Evolutionary conservation across 1,284 basidiomycete species (phyloP).

Genomic region (Cryptococcus deneoformans): DNA sequence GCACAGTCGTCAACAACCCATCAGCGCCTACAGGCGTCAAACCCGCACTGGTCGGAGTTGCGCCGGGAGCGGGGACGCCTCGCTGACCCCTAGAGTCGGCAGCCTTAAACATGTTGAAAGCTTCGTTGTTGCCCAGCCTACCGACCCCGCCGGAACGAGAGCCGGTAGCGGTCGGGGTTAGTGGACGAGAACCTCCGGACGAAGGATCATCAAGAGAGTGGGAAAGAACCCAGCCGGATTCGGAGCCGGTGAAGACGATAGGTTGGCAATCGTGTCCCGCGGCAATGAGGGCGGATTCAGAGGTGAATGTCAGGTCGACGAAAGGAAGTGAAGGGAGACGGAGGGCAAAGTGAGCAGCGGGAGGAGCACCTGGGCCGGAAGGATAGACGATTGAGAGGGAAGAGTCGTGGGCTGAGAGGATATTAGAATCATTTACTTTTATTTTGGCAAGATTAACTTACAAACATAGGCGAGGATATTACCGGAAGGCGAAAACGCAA

Average conservation of each 20-base stretch:
- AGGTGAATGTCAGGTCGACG: slow-evolving; percentile 78
- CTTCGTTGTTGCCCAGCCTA: slow-evolving; percentile 78
- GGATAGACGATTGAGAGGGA: slow-evolving; percentile 88
- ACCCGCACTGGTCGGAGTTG: slow-evolving; percentile 46
- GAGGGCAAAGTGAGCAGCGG: slow-evolving; percentile 63
- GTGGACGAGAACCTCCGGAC: slow-evolving; percentile 49
- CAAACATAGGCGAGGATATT: slow-evolving; percentile 89
- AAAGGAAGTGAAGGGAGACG: slow-evolving; percentile 73
- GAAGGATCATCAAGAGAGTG: slow-evolving; percentile 77
- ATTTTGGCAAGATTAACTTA: slow-evolving; percentile 50
- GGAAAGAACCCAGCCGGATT: slow-evolving; percentile 67
- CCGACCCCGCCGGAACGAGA: slow-evolving; percentile 57
- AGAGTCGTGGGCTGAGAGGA: slow-evolving; percentile 80
- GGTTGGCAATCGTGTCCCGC: slow-evolving; percentile 99
- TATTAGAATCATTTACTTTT: neutral
- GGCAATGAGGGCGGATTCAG: slow-evolving; percentile 76
- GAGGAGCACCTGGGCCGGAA: slow-evolving; percentile 55
- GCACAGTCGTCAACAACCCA: slow-evolving; percentile 77
- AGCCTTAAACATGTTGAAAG: slow-evolving; percentile 92
- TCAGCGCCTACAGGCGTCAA: slow-evolving; percentile 38
- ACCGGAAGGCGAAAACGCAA: slow-evolving; percentile 93
- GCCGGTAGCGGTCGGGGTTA: slow-evolving; percentile 42
- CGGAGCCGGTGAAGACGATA: slow-evolving; percentile 71
- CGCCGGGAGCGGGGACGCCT: slow-evolving; percentile 26
- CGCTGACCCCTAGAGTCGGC: slow-evolving; percentile 82